Conservation (phyloP, 371 early-diverging fungal genomes). For the Mucor mucedo region DNA sequence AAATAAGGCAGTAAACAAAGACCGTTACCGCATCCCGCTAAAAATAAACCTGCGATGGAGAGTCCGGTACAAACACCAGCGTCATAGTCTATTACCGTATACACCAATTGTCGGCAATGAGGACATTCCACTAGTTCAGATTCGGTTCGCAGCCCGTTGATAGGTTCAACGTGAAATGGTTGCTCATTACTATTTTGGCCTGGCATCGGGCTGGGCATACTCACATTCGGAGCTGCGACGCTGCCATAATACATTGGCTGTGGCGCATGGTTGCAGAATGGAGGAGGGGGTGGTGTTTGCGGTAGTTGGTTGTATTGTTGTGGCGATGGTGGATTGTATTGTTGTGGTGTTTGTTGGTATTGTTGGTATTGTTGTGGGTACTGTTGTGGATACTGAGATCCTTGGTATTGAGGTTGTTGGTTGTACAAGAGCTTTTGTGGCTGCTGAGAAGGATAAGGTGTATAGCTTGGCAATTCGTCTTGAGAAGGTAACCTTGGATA, state of each 20-base stretch:
- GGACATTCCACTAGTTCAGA: conserved; percentile 26
- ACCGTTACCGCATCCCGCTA: conserved; percentile 20
- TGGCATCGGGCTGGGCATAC: conserved; percentile 3
- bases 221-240: conserved; percentile 8
- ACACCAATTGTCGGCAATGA: conserved; percentile 22
- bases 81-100: conserved; percentile 20
- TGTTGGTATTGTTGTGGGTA: neutral
- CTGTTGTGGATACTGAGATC: conserved; percentile 1
- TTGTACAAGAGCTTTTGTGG: neutral
- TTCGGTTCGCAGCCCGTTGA: conserved; percentile 5
- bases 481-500: conserved; percentile 15
- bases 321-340: neutral
- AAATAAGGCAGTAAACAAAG: conserved; percentile 21
- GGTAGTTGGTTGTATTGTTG: neutral
- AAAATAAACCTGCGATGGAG: conserved; percentile 18
- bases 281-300: neutral
- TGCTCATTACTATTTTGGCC: neutral
- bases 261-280: neutral
- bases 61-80: conserved; percentile 25
- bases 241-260: conserved; percentile 8
- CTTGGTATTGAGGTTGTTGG: neutral
- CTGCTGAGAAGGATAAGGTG: neutral
- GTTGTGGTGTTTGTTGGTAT: neutral
- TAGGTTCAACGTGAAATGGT: neutral
- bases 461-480: conserved; percentile 15